A percentile compares a stretch with the other conserved stretches of the same genome.
These are phyloP conservation scores for Pneumocystis murina DNA, from an alignment of 1,139 yeast species.

Conservation along the genomic window DNA sequence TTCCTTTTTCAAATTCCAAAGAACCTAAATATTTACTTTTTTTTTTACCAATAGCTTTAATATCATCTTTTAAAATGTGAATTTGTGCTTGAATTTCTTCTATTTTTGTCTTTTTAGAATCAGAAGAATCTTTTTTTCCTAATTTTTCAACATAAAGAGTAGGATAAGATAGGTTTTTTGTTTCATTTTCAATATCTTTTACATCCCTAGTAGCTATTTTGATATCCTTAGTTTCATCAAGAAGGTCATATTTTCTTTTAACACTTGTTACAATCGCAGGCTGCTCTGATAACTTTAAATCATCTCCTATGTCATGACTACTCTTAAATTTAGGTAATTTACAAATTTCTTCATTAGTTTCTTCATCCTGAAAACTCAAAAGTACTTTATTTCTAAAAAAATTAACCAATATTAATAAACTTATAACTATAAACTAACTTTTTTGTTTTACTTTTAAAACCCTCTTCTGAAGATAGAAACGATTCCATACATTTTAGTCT, in stretches of 20 bases:
- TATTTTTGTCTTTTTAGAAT: conserved; percentile 6
- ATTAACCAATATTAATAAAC: conserved; percentile 7
- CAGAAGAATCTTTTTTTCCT: conserved; percentile 2
- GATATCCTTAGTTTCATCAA: neutral
- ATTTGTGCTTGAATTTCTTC: conserved; percentile 14
- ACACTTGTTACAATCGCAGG: neutral
- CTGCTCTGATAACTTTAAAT: conserved; percentile 18
- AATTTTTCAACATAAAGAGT: neutral
- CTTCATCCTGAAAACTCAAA: conserved; percentile 25
- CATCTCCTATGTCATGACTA: conserved; percentile 33
- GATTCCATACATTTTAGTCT: conserved; percentile 17
- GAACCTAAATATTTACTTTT: neutral
- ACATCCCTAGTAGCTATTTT: no score
- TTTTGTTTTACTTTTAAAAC: conserved; percentile 15
- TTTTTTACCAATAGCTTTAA: conserved; percentile 8
- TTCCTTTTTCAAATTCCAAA: conserved; percentile 3
- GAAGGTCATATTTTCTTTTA: neutral
- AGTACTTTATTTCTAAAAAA: conserved; percentile 12
- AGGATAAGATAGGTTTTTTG: neutral
- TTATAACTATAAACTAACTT: conserved; percentile 5
- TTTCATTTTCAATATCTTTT: neutral
- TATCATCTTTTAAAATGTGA: conserved; percentile 10
- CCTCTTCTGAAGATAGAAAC: neutral
- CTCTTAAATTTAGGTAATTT: conserved; percentile 27
- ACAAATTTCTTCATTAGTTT: conserved; percentile 17